phyloP scores from a whole-genome alignment of 1,284 basidiomycete species.

The Ustilago tritici region DNA sequence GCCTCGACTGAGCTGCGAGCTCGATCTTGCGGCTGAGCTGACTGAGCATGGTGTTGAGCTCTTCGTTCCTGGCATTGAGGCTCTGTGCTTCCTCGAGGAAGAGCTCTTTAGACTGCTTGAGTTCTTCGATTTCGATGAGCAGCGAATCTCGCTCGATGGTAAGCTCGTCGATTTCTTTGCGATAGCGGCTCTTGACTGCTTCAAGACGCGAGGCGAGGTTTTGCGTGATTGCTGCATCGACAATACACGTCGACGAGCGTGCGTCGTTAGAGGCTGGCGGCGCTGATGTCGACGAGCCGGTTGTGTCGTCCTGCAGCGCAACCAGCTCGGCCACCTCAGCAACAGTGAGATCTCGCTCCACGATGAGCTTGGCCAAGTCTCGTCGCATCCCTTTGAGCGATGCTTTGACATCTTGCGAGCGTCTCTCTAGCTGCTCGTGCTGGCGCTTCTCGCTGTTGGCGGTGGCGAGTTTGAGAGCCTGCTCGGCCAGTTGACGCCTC shows the following conservation, averaged over 20 bases:
- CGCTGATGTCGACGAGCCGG: constrained; percentile 11
- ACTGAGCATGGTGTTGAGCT: constrained; percentile 85
- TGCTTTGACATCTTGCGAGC: constrained; percentile 82
- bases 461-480: constrained; percentile 85
- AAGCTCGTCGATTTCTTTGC: constrained; percentile 85
- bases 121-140: constrained; percentile 84
- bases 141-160: constrained; percentile 84
- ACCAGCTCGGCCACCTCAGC: constrained; percentile 93
- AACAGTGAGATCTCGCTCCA: constrained; percentile 88
- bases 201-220: constrained; percentile 89
- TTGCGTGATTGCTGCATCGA: constrained; percentile 74
- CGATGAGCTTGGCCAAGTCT: constrained; percentile 86
- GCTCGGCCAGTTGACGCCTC: constrained; percentile 85
- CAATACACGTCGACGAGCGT: constrained; percentile 21
- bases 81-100: constrained; percentile 90
- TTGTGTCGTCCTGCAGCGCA: constrained; percentile 74
- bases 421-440: constrained; percentile 81
- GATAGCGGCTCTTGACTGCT: constrained; percentile 86
- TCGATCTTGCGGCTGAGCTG: constrained; percentile 71
- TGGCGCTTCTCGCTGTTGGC: constrained; percentile 79
- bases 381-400: constrained; percentile 83
- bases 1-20: constrained; percentile 29
- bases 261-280: constrained; percentile 13
- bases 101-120: constrained; percentile 85
- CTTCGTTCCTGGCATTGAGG: constrained; percentile 90